Evolutionary conservation across 164 flowering plant genomes (phyloP).

Genomic region (Stephania yunnanensis): DNA sequence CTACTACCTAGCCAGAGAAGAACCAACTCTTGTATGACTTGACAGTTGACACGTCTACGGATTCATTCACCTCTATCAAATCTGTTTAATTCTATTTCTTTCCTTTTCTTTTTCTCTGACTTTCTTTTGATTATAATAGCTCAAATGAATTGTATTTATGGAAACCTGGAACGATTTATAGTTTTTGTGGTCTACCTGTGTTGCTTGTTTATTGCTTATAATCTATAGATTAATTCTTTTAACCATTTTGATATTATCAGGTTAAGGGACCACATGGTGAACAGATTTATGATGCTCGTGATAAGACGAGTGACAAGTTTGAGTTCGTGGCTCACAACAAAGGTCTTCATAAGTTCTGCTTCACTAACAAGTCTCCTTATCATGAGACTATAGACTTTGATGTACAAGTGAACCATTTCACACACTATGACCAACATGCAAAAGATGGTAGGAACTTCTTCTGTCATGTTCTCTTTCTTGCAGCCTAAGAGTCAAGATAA

Average conservation of each 20-base stretch:
- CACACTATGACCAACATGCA: slow-evolving; percentile 52
- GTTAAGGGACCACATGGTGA: slow-evolving; percentile 87
- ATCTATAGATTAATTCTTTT: background rate
- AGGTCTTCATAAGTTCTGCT: slow-evolving; percentile 85
- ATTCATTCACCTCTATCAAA: too few species aligned
- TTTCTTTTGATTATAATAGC: background rate
- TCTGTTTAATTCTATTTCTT: too few species aligned
- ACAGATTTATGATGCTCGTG: slow-evolving; percentile 78
- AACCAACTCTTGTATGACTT: too few species aligned
- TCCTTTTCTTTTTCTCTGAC: too few species aligned
- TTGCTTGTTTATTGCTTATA: background rate
- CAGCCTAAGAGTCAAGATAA: background rate
- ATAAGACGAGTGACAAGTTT: slow-evolving; percentile 65
- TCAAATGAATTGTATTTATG: background rate
- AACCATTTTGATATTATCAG: slow-evolving; percentile 34
- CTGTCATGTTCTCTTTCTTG: background rate
- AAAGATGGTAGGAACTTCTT: slow-evolving; percentile 42
- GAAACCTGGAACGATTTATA: background rate
- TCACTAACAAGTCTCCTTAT: slow-evolving; percentile 60
- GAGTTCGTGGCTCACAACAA: slow-evolving; percentile 67
- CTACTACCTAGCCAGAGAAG: too few species aligned
- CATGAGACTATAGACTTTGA: slow-evolving; percentile 63
- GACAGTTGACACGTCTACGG: too few species aligned
- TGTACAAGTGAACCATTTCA: slow-evolving; percentile 46
- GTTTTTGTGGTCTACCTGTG: too few species aligned